Evolutionary conservation across 805 yeast species (phyloP), one percentile per base, ranked within the genome.

Genomic region (Priceomyces carsonii): DNA sequence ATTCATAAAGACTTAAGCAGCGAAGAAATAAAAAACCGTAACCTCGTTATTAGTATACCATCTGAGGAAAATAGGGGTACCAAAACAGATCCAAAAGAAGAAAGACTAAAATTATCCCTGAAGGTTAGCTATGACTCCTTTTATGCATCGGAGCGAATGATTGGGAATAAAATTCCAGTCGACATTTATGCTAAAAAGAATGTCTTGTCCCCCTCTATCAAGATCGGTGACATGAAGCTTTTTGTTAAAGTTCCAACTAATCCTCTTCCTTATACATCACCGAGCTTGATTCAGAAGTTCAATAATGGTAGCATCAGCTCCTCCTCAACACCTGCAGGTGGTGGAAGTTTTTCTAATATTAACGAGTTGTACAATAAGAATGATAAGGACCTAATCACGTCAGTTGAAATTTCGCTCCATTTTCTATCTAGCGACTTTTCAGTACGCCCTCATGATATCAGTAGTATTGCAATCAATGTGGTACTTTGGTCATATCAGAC

Each of bases 401-500:
- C 47, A 5, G 33, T 67, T 8, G 54, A 62, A 8, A 31, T 66
- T 6, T 44, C 50, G 19, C 44, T 69, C 17, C 46, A 50, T 3
- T 69, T 63, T 38, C 50, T 48, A 3, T 40, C 63, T 6, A 13
- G 32, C 3, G 61, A 55, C 13, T 38, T 45, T 4, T 34, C 44
- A 2, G 24, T 42, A 10, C 44, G 41, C 30, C 72, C 72, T 0
- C 74, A 73, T 1, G 45, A 39, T 7, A 61, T 69, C 12, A 45
- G 54, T 12, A 48, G 39, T 38, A 49, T 69, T 10, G 73, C 66
- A 9, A 39, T 53, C 14, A 66, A 63, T 38, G 46, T 68, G 6
- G 63, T 68, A 2, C 54, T 64, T 10, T 68, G 73, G 73, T 47
- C 73, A 1, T 66, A 60, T 44, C 48, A 53, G 26, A 53, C 72